phyloP scores from a whole-genome alignment of 2,329 filamentous ascomycete species.

The Aureobasidium subglaciale region DNA sequence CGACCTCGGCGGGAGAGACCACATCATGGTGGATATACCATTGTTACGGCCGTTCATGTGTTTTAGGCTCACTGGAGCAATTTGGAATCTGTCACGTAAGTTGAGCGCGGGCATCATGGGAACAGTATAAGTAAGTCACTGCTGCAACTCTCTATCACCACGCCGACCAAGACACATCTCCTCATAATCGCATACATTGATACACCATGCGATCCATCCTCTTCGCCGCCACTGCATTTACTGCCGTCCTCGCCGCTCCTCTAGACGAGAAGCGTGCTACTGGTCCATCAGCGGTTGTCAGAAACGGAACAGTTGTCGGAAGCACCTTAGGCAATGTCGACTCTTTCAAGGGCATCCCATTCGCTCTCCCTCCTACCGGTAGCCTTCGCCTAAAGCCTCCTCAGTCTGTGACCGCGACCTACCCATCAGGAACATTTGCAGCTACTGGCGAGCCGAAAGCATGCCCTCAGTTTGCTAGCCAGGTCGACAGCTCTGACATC shows the following conservation, averaged over 20 bases:
- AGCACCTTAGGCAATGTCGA: conserved; percentile 47
- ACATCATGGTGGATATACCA: background rate
- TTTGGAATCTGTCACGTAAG: background rate
- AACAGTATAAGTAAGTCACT: background rate
- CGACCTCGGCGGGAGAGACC: background rate
- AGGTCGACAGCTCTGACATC: conserved; percentile 34
- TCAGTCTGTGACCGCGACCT: conserved; percentile 46
- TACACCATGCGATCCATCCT: conserved; percentile 10
- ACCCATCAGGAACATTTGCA: conserved; percentile 50
- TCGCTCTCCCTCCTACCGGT: conserved; percentile 61
- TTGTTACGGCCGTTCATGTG: conserved; percentile 2
- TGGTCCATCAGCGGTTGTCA: conserved; percentile 47
- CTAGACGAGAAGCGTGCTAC: conserved; percentile 18
- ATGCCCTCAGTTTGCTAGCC: conserved; percentile 67
- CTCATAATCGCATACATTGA: background rate
- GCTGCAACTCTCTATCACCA: background rate
- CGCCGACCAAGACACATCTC: background rate
- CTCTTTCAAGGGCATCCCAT: conserved; percentile 68
- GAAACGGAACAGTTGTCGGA: conserved; percentile 52
- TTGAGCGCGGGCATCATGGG: background rate
- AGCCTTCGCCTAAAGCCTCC: conserved; percentile 63
- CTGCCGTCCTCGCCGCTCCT: conserved; percentile 15
- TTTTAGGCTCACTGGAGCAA: background rate
- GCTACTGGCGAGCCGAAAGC: conserved; percentile 52
- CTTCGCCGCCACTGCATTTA: conserved; percentile 8